phyloP scores from a whole-genome alignment of 495 filamentous ascomycete genomes.

The Aspergillus cavernicola region DNA sequence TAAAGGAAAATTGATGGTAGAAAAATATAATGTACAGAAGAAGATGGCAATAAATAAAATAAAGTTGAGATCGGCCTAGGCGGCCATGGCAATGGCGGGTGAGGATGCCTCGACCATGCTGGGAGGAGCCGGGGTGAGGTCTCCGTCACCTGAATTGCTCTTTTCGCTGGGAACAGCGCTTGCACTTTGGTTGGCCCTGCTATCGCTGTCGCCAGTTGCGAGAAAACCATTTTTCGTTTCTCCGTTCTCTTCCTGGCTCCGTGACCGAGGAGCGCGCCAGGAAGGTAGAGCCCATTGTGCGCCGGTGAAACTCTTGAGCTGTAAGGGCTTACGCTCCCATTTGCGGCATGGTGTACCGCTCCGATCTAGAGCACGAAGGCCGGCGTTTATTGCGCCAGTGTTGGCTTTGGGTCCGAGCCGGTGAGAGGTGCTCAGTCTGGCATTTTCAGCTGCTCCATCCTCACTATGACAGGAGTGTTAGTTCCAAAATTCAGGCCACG shows the following conservation, averaged over 20 bases:
- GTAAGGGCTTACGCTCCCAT: slow-evolving; percentile 79
- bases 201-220: slow-evolving; percentile 63
- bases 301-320: slow-evolving; percentile 90
- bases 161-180: slow-evolving; percentile 60
- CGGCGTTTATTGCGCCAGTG: slow-evolving; percentile 95
- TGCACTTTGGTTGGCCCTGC: slow-evolving; percentile 70
- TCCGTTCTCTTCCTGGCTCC: slow-evolving; percentile 33
- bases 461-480: slow-evolving; percentile 45
- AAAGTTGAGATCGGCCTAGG: slow-evolving; percentile 17
- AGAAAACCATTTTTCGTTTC: slow-evolving; percentile 38
- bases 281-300: slow-evolving; percentile 76
- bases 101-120: slow-evolving; percentile 43
- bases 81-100: slow-evolving; percentile 43
- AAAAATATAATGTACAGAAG: not conserved
- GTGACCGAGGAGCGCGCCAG: slow-evolving; percentile 71
- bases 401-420: slow-evolving; percentile 97
- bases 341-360: slow-evolving; percentile 85
- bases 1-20: slow-evolving; percentile 5
- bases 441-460: slow-evolving; percentile 54
- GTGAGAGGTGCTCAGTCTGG: slow-evolving; percentile 48
- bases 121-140: slow-evolving; percentile 38
- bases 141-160: slow-evolving; percentile 60
- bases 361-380: slow-evolving; percentile 87
- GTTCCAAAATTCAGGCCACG: not conserved
- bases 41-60: slow-evolving; percentile 16